Evolutionary conservation across 768 basidiomycete species (phyloP), one percentile per base, ranked within the genome.

Genomic region (Boletus rubroflammeus): DNA sequence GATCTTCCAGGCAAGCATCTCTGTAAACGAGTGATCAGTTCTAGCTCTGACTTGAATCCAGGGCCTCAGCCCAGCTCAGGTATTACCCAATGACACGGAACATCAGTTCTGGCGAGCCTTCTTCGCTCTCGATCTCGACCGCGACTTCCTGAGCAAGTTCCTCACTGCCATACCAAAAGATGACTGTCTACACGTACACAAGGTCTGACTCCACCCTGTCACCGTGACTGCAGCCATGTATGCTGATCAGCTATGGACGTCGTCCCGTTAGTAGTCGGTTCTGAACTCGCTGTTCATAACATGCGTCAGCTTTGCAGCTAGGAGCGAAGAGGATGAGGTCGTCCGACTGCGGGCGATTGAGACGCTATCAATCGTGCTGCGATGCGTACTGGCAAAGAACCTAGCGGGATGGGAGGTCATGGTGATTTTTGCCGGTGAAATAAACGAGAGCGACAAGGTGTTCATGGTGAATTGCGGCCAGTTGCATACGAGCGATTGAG

Each of bases 391-490:
- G 49, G 72, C 72, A 35, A 87, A 87, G 69, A 78, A 80, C 50
- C 65, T 82, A 1, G 76, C 81, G 4, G 86, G 87, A 29, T 87
- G 83, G 84, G 86, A 88, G 62, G 76, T 82, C 7, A 88, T 88
- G 85, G 81, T 86, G 38, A 65, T 85, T 23, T 77, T 87, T 41
- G 84, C 83, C 2, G 83, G 83, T 14, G 80, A 79, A 40, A 81
- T 85, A 5, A 72, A 68, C 11, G 72, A 78, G 49, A 85, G 84
- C 49, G 86, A 88, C 63, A 58, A 54, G 17, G 73, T 81, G 11
- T 87, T 88, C 66, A 80, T 76, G 70, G 85, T 75, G 46, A 48
- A 62, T 48, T 29, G 15, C 14, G 10, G 15, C 28, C 34, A 2
- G 5, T 6, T 35, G 23, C 45, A 21, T 44, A 8, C 14, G 3